Percentiles rank a stretch among this genome's conserved stretches.
These are phyloP conservation scores for Gossypium trilobum DNA, from an alignment of 441 rosid genomes.

Conservation along the genomic window DNA sequence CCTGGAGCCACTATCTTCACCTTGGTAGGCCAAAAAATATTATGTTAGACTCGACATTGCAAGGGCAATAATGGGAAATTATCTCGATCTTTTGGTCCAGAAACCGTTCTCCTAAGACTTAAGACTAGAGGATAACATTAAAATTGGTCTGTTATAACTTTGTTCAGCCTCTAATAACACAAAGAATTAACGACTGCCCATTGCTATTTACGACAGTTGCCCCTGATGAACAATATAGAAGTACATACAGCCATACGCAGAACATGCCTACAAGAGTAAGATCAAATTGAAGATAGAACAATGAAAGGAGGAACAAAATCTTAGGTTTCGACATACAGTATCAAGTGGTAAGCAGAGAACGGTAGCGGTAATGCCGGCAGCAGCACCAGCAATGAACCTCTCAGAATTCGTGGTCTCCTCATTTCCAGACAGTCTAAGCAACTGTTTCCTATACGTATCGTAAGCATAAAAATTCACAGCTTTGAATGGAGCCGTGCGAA, in stretches of 20 bases:
- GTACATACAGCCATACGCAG: background rate
- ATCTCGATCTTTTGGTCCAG: background rate
- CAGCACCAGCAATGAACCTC: conserved; percentile 77
- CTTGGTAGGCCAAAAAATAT: background rate
- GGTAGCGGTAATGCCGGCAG: conserved; percentile 77
- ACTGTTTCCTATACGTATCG: conserved; percentile 67
- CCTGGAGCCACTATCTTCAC: background rate
- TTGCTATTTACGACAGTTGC: background rate
- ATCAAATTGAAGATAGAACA: background rate
- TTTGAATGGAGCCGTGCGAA: conserved; percentile 78
- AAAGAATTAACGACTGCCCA: background rate
- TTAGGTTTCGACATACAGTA: conserved; percentile 38
- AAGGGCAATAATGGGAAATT: background rate
- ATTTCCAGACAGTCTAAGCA: conserved; percentile 56
- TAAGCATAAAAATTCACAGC: conserved; percentile 72
- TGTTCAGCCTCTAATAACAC: background rate
- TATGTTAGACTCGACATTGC: background rate
- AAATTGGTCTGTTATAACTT: background rate
- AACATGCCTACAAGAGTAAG: background rate
- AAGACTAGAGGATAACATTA: background rate
- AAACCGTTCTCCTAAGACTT: background rate
- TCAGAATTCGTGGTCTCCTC: conserved; percentile 67
- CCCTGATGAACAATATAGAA: background rate
- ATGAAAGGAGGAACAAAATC: background rate
- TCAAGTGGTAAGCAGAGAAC: conserved; percentile 70